Percentiles rank a stretch among this genome's conserved stretches.
These are phyloP conservation scores for Truncatella angustata DNA, from an alignment of 2,329 filamentous ascomycete species.

Conservation along the genomic window DNA sequence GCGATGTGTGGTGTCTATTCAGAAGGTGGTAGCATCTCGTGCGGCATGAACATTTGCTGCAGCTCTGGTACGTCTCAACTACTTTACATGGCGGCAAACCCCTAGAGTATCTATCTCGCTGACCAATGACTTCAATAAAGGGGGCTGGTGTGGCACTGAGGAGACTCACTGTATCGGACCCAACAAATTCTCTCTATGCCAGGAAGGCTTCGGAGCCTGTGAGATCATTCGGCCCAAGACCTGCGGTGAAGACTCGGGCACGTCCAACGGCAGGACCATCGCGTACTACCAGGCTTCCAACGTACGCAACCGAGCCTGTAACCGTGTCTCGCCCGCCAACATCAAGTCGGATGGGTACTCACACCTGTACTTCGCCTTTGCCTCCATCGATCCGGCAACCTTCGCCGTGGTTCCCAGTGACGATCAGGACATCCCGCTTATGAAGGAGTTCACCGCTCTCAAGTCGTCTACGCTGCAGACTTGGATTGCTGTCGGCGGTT, in stretches of 20 bases:
- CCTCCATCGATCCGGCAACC: conserved; percentile 26
- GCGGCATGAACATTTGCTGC: conserved; percentile 16
- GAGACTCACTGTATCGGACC: background rate
- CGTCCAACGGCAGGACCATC: conserved; percentile 17
- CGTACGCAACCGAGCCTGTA: conserved; percentile 12
- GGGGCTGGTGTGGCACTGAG: background rate
- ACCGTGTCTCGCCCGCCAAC: conserved; percentile 40
- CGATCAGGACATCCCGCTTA: conserved; percentile 16
- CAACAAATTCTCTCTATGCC: background rate
- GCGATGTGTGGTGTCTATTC: background rate
- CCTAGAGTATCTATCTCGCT: background rate
- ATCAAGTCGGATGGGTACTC: conserved; percentile 34
- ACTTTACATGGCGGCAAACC: background rate
- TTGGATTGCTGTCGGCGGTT: conserved; percentile 41
- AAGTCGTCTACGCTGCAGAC: conserved; percentile 32
- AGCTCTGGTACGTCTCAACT: conserved; percentile 1
- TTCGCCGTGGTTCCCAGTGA: conserved; percentile 25
- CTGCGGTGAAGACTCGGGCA: conserved; percentile 8
- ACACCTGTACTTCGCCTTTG: conserved; percentile 31
- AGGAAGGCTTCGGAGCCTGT: conserved; percentile 5
- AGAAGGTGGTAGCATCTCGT: background rate
- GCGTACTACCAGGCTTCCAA: conserved; percentile 31
- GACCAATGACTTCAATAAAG: conserved; percentile 5
- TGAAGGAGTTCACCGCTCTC: conserved; percentile 27
- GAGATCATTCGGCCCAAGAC: background rate